Percentiles rank a stretch among this genome's conserved stretches.
These are phyloP conservation scores for Sphaerobolus stellatus DNA, from an alignment of 1,284 basidiomycete species.

Conservation along the genomic window DNA sequence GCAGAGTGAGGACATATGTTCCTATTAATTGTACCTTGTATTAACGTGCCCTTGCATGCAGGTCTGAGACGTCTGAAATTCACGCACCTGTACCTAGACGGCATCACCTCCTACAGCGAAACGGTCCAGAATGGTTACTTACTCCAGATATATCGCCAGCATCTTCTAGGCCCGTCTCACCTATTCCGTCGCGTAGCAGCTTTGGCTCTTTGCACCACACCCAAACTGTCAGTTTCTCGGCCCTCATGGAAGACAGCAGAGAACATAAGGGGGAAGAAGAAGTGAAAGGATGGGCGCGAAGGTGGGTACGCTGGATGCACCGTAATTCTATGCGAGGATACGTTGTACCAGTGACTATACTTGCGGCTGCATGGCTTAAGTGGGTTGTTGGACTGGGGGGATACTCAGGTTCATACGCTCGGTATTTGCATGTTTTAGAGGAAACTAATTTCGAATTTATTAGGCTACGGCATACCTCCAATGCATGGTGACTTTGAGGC, in stretches of 20 bases:
- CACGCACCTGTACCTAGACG: conserved; percentile 56
- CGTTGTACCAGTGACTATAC: conserved; percentile 55
- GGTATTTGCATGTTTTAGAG: background rate
- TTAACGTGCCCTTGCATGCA: background rate
- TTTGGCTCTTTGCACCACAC: conserved; percentile 8
- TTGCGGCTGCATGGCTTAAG: conserved; percentile 57
- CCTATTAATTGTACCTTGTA: background rate
- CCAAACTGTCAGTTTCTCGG: conserved; percentile 17
- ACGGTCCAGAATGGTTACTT: conserved; percentile 49
- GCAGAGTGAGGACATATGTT: conserved; percentile 20
- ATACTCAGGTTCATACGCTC: conserved; percentile 70
- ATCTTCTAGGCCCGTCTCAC: conserved; percentile 46
- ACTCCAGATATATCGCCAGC: conserved; percentile 46
- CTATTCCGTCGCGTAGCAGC: conserved; percentile 24
- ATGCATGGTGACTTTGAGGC: conserved; percentile 93
- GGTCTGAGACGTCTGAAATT: conserved; percentile 40
- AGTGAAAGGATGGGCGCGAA: conserved; percentile 50
- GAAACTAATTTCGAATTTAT: background rate
- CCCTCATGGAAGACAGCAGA: conserved; percentile 17
- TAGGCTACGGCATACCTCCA: conserved; percentile 66
- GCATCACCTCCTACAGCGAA: conserved; percentile 48
- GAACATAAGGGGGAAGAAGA: conserved; percentile 29
- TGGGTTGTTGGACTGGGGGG: conserved; percentile 71
- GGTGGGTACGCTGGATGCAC: conserved; percentile 78
- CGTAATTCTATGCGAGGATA: conserved; percentile 57